Conservation (phyloP, 257 asterid species). For the Cynanchum wilfordii region DNA sequence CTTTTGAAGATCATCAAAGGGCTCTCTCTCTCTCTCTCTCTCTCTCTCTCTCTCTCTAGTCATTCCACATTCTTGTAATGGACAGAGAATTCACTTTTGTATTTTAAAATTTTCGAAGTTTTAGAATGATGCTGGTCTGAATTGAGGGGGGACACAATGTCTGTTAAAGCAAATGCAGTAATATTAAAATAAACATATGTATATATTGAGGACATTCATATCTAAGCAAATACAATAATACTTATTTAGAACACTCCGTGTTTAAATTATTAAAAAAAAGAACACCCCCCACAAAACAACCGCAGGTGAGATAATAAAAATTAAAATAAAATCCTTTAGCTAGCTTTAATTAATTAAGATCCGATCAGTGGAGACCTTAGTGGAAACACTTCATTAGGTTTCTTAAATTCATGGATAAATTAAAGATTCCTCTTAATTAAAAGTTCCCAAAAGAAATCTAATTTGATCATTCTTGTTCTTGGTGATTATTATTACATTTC, state of each 20-base stretch:
- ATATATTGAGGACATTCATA: too few species aligned
- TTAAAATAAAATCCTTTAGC: too few species aligned
- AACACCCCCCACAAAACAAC: conserved; percentile 13
- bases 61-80: conserved; percentile 11
- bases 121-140: conserved; percentile 44
- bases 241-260: too few species aligned
- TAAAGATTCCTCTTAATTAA: too few species aligned
- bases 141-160: conserved; percentile 57
- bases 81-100: conserved; percentile 22
- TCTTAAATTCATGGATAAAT: conserved; percentile 25
- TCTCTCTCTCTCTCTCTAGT: neutral
- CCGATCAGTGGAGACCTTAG: conserved; percentile 17
- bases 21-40: neutral
- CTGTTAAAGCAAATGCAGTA: conserved; percentile 36
- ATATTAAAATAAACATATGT: too few species aligned
- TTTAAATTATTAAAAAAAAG: too few species aligned
- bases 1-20: conserved; percentile 20
- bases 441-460: conserved; percentile 7
- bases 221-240: too few species aligned
- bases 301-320: conserved; percentile 20
- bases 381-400: conserved; percentile 42
- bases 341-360: conserved; percentile 18
- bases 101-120: conserved; percentile 7
- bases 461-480: neutral
- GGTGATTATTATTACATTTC: neutral